phyloP scores from a whole-genome alignment of 2,329 filamentous ascomycete species.

The Neopestalotiopsis clavispora region DNA sequence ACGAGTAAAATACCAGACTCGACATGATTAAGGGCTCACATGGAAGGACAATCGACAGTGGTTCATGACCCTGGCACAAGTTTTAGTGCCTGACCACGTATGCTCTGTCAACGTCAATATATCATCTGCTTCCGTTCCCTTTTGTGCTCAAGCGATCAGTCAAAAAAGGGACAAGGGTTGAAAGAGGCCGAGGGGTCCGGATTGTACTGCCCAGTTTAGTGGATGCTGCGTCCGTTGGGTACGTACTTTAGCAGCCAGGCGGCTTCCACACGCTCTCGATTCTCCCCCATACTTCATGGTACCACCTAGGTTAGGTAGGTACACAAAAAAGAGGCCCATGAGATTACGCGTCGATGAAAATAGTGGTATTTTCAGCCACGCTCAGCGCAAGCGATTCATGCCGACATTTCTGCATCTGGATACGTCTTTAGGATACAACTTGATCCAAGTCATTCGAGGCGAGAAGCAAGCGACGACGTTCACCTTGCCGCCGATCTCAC shows the following conservation, averaged over 20 bases:
- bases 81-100: neutral
- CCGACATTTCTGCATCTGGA: neutral
- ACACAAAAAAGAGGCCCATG: neutral
- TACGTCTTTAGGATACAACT: neutral
- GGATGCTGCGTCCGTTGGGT: neutral
- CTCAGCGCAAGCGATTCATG: neutral
- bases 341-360: neutral
- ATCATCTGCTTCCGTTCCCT: neutral
- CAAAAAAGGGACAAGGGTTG: neutral
- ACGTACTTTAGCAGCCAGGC: neutral
- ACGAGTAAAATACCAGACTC: neutral
- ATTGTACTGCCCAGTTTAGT: neutral
- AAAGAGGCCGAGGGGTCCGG: neutral
- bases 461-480: too few relatives aligned
- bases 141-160: neutral
- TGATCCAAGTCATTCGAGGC: too few relatives aligned
- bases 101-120: neutral
- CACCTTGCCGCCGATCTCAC: too few relatives aligned
- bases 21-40: neutral
- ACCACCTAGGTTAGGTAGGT: too few relatives aligned
- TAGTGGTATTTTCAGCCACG: neutral
- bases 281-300: neutral
- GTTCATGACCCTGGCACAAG: neutral
- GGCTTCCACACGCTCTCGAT: neutral
- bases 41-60: neutral